These are phyloP conservation scores for Furcasterigmium furcatum DNA, from an alignment of 2,329 filamentous ascomycete species.

Conservation along the genomic window DNA sequence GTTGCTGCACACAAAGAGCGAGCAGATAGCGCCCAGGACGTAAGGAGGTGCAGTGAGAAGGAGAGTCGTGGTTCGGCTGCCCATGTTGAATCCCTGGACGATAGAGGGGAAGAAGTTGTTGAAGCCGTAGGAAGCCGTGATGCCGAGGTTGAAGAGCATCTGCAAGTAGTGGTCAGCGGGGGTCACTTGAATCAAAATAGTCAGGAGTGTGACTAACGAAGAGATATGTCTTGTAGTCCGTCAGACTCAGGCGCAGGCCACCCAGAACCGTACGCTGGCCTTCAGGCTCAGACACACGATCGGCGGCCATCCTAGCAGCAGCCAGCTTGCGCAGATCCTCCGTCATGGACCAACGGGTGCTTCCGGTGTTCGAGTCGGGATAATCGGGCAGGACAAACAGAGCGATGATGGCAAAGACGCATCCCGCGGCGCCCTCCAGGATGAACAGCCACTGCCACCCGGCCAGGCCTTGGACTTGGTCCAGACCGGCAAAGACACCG, in stretches of 20 bases:
- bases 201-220: slow-evolving; percentile 1
- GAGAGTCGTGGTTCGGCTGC: slow-evolving; percentile 40
- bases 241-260: slow-evolving; percentile 8
- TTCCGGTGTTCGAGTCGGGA: slow-evolving; percentile 4
- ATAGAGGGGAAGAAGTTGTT: slow-evolving; percentile 41
- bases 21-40: slow-evolving; percentile 48
- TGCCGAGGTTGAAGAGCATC: slow-evolving; percentile 5
- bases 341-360: not conserved
- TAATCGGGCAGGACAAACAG: slow-evolving; percentile 17
- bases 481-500: not conserved
- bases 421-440: slow-evolving; percentile 33
- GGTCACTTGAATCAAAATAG: too few relatives aligned
- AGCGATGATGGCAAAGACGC: slow-evolving; percentile 25
- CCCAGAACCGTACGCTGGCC: slow-evolving; percentile 11
- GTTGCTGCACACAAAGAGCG: slow-evolving; percentile 58
- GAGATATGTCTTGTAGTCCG: slow-evolving; percentile 4
- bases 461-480: not conserved
- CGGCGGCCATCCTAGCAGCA: not conserved
- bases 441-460: slow-evolving; percentile 11
- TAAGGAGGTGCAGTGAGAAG: slow-evolving; percentile 56
- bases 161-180: too few relatives aligned
- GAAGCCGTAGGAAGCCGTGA: slow-evolving; percentile 23
- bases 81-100: slow-evolving; percentile 54
- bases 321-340: not conserved
- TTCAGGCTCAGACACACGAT: not conserved